phyloP scores from a whole-genome alignment of 768 basidiomycete genomes.

The Leccinum disarticulatum region DNA sequence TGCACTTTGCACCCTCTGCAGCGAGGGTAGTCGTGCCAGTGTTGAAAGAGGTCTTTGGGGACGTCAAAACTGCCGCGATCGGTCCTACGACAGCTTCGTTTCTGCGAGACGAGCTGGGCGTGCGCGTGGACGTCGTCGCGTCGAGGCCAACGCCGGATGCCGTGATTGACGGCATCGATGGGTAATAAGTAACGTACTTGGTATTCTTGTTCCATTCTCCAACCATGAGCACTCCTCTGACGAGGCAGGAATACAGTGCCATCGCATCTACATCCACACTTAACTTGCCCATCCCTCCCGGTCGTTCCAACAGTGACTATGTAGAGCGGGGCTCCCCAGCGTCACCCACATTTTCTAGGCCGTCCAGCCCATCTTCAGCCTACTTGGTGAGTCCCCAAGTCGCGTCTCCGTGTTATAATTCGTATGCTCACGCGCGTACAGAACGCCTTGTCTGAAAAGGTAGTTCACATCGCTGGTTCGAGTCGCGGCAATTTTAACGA shows the following conservation, averaged over 20 bases:
- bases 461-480: neutral
- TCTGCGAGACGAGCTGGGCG: slow-evolving; percentile 42
- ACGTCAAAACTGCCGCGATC: slow-evolving; percentile 54
- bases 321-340: slow-evolving; percentile 17
- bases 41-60: slow-evolving; percentile 43
- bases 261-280: slow-evolving; percentile 27
- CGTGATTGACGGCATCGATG: slow-evolving; percentile 35
- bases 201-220: neutral
- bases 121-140: slow-evolving; percentile 57
- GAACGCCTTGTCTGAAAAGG: slow-evolving; percentile 32
- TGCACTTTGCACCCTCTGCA: slow-evolving; percentile 74
- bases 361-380: slow-evolving; percentile 28
- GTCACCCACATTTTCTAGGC: slow-evolving; percentile 15
- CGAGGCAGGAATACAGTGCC: slow-evolving; percentile 28
- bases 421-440: slow-evolving; percentile 5
- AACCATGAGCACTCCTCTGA: slow-evolving; percentile 29
- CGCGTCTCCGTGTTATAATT: accelerated
- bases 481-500: neutral
- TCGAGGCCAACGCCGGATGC: slow-evolving; percentile 56
- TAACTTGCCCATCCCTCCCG: slow-evolving; percentile 17
- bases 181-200: neutral
- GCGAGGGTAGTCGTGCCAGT: slow-evolving; percentile 56
- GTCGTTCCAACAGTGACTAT: slow-evolving; percentile 16
- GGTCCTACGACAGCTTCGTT: slow-evolving; percentile 64
- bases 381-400: slow-evolving; percentile 22